Base-by-base conservation (phyloP, 805 yeast genomes). In the Metschnikowia chrysomelidarum region DNA sequence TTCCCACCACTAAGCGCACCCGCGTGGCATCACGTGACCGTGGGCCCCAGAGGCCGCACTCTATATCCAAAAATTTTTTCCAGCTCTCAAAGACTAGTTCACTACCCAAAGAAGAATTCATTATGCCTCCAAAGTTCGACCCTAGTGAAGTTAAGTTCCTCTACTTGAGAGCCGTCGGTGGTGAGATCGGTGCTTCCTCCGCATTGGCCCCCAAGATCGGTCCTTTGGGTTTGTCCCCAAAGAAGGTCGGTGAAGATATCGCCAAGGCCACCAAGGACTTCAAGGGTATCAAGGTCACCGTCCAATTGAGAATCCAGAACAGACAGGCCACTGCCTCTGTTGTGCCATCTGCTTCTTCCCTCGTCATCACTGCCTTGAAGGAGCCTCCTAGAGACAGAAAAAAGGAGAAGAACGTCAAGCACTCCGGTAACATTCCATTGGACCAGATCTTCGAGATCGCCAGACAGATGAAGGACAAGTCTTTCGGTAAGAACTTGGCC, bases 321-420 rank as follows among this genome's bases (percentile, higher is more conserved):
- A 89, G 98, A 84, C 98, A 93, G 79, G 98, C 98, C 63, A 76
- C 82, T 58, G 95, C 94, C 59, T 87, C 97, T 47, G 98, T 93
- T 71, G 98, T 93, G 48, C 98, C 98, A 76, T 82, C 98, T 71
- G 98, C 98, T 60, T 91, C 98, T 43, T 88, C 98, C 58, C 82
- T 93, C 64, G 96, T 93, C 69, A 93, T 93, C 75, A 87, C 96
- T 69, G 98, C 98, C 59, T 81, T 93, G 69, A 93, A 93, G 82
- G 98, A 93, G 81, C 88, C 98, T 59, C 96, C 96, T 69, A 91
- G 98, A 86, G 98, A 93, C 83, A 84, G 96, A 80, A 93, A 93
- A 94, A 93, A 93, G 95, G 98, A 93, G 70, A 93, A 93, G 93
- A 91, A 93, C 79, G 86, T 93, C 73, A 88, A 89, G 82, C 98